Evolutionary conservation across 208 protist species (phyloP).

Genomic region (Herpetomonas samuelpessoai): DNA sequence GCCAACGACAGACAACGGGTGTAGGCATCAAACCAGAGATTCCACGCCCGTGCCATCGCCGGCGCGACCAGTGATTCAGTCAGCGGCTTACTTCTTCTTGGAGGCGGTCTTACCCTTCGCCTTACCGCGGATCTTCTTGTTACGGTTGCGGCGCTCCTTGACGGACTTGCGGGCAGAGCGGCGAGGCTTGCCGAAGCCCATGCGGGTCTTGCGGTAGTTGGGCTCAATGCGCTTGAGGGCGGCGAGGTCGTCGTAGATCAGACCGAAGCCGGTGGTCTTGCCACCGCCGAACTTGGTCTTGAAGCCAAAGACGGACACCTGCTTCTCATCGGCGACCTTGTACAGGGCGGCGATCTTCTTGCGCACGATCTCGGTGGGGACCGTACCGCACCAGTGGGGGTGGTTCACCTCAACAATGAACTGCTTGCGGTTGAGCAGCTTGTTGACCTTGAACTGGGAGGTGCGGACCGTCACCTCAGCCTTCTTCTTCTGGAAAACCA

Average conservation of each 20-base stretch:
- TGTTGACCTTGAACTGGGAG: conserved; percentile 99
- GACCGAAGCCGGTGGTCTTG: conserved; percentile 98
- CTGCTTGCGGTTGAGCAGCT: conserved; percentile 99
- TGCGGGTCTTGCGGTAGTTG: conserved; percentile 96
- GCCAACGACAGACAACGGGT: no score
- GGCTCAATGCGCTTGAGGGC: conserved; percentile 97
- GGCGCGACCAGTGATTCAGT: conserved; percentile 1
- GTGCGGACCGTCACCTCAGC: conserved; percentile 92
- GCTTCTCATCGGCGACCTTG: conserved; percentile 96
- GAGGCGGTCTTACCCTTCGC: conserved; percentile 93
- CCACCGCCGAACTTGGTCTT: conserved; percentile 99
- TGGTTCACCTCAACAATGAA: conserved; percentile 95
- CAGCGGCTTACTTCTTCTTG: conserved; percentile 91
- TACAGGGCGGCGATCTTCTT: conserved; percentile 97
- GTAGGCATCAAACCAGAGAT: no score
- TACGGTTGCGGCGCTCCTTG: conserved; percentile 99
- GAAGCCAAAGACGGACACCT: conserved; percentile 98
- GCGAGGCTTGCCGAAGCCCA: conserved; percentile 90
- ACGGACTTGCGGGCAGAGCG: conserved; percentile 95
- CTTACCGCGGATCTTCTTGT: conserved; percentile 97
- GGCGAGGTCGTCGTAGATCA: conserved; percentile 99
- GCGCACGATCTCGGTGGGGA: conserved; percentile 94
- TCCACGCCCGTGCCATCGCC: no score
- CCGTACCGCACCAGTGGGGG: conserved; percentile 86
- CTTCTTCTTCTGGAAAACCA: conserved; percentile 93